Evolutionary conservation across 441 rosid species (phyloP), one percentile per base, ranked within the genome.

Genomic region (Erodium moschatum): DNA sequence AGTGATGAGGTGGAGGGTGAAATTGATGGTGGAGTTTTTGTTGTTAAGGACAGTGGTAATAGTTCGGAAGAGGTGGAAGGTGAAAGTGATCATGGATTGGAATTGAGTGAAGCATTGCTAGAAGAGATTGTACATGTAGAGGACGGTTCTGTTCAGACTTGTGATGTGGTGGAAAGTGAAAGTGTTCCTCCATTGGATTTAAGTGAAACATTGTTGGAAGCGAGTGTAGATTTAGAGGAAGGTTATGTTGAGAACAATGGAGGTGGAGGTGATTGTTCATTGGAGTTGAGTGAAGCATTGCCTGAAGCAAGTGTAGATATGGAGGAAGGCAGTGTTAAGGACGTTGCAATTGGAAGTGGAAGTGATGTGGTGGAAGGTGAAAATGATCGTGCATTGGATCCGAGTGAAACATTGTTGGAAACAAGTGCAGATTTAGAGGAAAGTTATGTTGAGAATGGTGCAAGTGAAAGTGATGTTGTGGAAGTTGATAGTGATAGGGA

Each of bases 121-220:
- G 60, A 52, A 52, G 60, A 52, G 20, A 15, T 16, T 62, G 40
- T 38, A 11, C 24, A 2, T 31, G 6, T 66, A 38, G 46, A 13
- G 40, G 70, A 62, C 18, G 80, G 48, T 71, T 64, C 78, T 61
- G 68, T 70, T 75, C 0, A 52, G 60, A n/a, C 6, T 20, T 7
- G 19, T 33, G 38, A 33, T 33, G 38, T 33, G 38, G 38, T 33
- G 38, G 38, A 33, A 33, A 5, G 38, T 33, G 38, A 33, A 33
- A 33, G 38, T 33, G 38, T 3, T 33, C 2, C 3, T 33, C 38
- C 6, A 33, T 3, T 33, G 38, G 38, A 33, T 33, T 33, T 33
- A 5, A 33, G 38, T 3, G 38, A 33, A 33, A 5, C 38, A 33
- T 33, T 33, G 38, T 33, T 33, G 38, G 38, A 33, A 33, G 38